A percentile compares a stretch with the other conserved stretches of the same genome.
Conservation (phyloP, 2,329 filamentous ascomycete genomes). For the Emmonsia crescens region DNA sequence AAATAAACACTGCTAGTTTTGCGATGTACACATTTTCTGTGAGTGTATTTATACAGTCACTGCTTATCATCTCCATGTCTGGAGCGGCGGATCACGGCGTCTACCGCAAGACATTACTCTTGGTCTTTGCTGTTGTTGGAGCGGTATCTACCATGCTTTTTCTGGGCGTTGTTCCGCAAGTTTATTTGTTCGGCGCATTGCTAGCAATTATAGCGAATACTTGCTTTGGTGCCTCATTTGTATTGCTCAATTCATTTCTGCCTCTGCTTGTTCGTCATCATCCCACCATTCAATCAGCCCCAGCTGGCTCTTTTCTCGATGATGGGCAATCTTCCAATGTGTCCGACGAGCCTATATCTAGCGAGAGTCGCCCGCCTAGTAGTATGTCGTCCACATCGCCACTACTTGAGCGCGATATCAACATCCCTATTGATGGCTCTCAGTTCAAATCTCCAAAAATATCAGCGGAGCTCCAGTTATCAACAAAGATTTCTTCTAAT, state of each 20-base stretch:
- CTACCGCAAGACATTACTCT: conserved; percentile 77
- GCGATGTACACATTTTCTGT: conserved; percentile 74
- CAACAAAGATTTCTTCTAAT: conserved; percentile 80
- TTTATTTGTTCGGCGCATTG: conserved; percentile 72
- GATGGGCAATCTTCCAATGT: background rate
- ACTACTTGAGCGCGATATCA: conserved; percentile 18
- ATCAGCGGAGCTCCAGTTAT: conserved; percentile 64
- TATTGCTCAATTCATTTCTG: conserved; percentile 88
- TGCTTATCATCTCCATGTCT: conserved; percentile 92
- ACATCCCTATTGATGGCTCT: conserved; percentile 8
- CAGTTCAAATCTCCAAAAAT: conserved; percentile 6
- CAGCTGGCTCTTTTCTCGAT: conserved; percentile 6
- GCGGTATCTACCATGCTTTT: conserved; percentile 80
- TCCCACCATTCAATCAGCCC: conserved; percentile 39
- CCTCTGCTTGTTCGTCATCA: conserved; percentile 85
- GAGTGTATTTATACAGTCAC: conserved; percentile 76
- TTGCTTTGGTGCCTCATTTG: conserved; percentile 88
- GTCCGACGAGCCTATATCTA: background rate
- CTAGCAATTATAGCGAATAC: conserved; percentile 87
- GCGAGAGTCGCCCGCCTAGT: background rate
- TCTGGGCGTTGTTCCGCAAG: conserved; percentile 60
- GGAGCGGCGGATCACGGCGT: conserved; percentile 89
- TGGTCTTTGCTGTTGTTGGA: conserved; percentile 75
- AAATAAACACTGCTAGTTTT: conserved; percentile 57
- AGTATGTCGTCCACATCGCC: background rate